Evolutionary conservation across 1,284 basidiomycete genomes (phyloP), one percentile per base, ranked within the genome.

Genomic region (Lignosus rhinocerotis): DNA sequence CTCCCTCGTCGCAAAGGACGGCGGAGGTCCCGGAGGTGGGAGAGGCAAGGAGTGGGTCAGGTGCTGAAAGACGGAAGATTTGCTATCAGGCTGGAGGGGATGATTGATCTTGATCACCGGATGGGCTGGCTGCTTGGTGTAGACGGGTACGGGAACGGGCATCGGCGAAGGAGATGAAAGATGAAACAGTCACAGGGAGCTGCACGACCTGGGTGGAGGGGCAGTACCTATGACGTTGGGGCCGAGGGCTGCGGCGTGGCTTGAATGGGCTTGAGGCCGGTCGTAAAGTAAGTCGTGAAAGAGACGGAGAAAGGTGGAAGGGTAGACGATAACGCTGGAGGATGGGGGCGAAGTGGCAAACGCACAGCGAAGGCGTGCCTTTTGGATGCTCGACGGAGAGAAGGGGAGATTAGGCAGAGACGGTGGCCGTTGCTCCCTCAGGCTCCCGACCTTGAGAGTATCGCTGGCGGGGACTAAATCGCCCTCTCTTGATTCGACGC

Each of bases 331-430:
- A 64, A 60, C 62, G 64, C 51, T 61, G 58, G 25, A 25, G 25
- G 60, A 66, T 67, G 65, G 65, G 57, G 54, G 54, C 67, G 66
- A 65, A 69, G 73, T 87, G 89, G 88, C 88, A 79, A 79, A 92
- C 89, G 89, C 90, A 80, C 89, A 92, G 80, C 86, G 80, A 92
- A 92, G 89, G 90, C 89, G 89, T 92, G 89, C 90, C 88, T 90
- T 91, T 91, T 91, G 71, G 69, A 69, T 69, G 67, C 66, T 69
- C 67, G 66, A 64, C 48, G 61, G 55, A 59, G 67, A 70, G 71
- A 71, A 75, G 72, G 68, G 73, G 73, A 73, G 70, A 72, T 72
- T 73, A 72, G 72, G 75, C 65, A 62, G 46, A 45, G 64, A 60
- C 66, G 58, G 62, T 57, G 66, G 53, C 66, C 58, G 53, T 54